Evolutionary conservation across 441 rosid species (phyloP).

Genomic region (Gossypium schwendimanii): DNA sequence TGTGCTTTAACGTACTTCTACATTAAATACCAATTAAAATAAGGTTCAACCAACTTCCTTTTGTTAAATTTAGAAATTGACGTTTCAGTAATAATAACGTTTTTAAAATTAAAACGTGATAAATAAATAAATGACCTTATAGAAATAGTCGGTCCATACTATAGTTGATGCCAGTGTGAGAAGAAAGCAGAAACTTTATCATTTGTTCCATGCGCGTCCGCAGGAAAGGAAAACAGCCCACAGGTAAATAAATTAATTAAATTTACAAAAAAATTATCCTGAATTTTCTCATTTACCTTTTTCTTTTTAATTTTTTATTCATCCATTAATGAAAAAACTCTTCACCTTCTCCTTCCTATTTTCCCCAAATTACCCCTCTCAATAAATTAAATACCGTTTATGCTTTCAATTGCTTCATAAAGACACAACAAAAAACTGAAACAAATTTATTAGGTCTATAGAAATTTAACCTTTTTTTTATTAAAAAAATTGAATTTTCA

Average conservation of each 20-base stretch:
- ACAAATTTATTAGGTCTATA: neutral
- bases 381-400: neutral
- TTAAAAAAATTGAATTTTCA: neutral
- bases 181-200: neutral
- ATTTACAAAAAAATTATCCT: neutral
- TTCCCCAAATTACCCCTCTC: constrained; percentile 1
- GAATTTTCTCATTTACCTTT: neutral
- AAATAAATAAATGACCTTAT: neutral
- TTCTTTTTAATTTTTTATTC: too few species aligned
- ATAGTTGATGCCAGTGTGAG: neutral
- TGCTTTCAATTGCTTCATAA: neutral
- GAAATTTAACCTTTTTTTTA: neutral
- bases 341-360: neutral
- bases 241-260: neutral
- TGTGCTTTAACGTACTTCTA: fast-evolving
- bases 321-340: neutral
- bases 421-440: neutral
- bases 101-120: neutral
- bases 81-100: neutral
- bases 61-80: too few species aligned
- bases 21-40: too few species aligned
- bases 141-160: neutral
- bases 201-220: neutral
- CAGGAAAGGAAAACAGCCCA: neutral
- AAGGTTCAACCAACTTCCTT: too few species aligned